Conservation (phyloP, 2,329 filamentous ascomycete species). For the Epichloe brachyelytri region DNA sequence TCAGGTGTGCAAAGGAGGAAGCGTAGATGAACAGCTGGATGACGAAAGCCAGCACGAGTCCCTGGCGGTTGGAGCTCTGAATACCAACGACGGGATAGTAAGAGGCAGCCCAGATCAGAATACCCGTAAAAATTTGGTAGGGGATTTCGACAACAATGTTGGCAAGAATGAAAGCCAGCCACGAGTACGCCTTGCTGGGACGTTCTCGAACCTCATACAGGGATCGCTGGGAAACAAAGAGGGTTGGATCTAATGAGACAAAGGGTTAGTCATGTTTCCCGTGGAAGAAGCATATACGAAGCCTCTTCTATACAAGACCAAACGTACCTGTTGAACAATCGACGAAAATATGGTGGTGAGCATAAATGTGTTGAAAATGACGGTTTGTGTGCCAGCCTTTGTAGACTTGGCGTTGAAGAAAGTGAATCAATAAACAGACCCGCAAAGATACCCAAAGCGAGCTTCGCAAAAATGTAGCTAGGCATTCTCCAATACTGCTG, state of each 20-base stretch:
- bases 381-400: slow-evolving; percentile 58
- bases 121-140: slow-evolving; percentile 51
- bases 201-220: slow-evolving; percentile 69
- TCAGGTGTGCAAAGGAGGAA: slow-evolving; percentile 60
- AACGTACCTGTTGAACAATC: slow-evolving; percentile 44
- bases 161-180: slow-evolving; percentile 59
- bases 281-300: too few relatives aligned
- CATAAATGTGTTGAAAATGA: slow-evolving; percentile 66
- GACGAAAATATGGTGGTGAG: slow-evolving; percentile 61
- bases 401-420: slow-evolving; percentile 46
- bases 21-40: slow-evolving; percentile 59
- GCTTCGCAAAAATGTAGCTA: slow-evolving; percentile 64
- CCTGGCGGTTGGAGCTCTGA: slow-evolving; percentile 42
- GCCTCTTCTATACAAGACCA: too few relatives aligned
- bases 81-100: slow-evolving; percentile 51
- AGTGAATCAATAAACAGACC: slow-evolving; percentile 62
- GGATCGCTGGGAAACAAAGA: slow-evolving; percentile 60
- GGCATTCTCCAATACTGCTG: slow-evolving; percentile 78
- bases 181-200: slow-evolving; percentile 62
- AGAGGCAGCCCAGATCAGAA: slow-evolving; percentile 52
- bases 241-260: slow-evolving; percentile 40
- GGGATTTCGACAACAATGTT: slow-evolving; percentile 63
- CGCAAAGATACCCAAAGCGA: slow-evolving; percentile 43
- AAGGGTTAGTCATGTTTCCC: neutral
- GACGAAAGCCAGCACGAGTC: slow-evolving; percentile 50